Percentiles rank a stretch among this genome's conserved stretches.
These are phyloP conservation scores for Penicillium sp. DNA, from an alignment of 2,329 filamentous ascomycete species.

Conservation along the genomic window DNA sequence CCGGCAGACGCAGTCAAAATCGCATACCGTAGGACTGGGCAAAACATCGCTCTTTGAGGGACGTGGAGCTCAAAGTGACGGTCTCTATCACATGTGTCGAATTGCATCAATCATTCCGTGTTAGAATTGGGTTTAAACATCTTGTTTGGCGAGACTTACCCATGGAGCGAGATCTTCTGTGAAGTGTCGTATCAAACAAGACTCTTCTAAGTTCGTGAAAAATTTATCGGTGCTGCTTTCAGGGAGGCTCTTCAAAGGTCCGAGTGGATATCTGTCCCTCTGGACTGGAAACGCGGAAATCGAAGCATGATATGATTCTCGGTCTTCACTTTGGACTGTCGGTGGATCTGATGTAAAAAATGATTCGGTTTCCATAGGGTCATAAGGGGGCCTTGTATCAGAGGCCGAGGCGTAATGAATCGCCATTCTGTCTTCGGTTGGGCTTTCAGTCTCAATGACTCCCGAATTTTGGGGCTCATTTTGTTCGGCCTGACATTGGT, in stretches of 20 bases:
- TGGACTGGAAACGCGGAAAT: slow-evolving; percentile 4
- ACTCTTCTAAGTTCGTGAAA: slow-evolving; percentile 16
- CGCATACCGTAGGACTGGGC: slow-evolving; percentile 22
- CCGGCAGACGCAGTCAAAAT: slow-evolving; percentile 22
- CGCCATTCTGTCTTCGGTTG: neutral
- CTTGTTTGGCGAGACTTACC: slow-evolving; percentile 1
- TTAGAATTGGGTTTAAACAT: neutral
- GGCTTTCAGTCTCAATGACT: neutral
- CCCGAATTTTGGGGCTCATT: neutral
- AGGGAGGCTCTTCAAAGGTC: neutral
- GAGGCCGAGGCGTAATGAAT: neutral
- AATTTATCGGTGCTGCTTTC: neutral
- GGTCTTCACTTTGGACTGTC: neutral
- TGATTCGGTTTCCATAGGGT: neutral
- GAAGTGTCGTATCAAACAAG: slow-evolving; percentile 20
- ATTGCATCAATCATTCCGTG: slow-evolving; percentile 2
- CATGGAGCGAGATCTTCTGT: slow-evolving; percentile 17
- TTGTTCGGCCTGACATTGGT: too few relatives aligned
- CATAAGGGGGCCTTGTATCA: neutral
- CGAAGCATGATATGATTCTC: neutral
- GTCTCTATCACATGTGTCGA: slow-evolving; percentile 22
- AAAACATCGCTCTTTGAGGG: slow-evolving; percentile 20
- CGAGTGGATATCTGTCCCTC: slow-evolving; percentile 12
- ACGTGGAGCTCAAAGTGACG: slow-evolving; percentile 19
- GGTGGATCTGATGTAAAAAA: neutral